These are phyloP conservation scores for Diaporthe nobilis DNA, from an alignment of 2,329 filamentous ascomycete species.

Conservation along the genomic window DNA sequence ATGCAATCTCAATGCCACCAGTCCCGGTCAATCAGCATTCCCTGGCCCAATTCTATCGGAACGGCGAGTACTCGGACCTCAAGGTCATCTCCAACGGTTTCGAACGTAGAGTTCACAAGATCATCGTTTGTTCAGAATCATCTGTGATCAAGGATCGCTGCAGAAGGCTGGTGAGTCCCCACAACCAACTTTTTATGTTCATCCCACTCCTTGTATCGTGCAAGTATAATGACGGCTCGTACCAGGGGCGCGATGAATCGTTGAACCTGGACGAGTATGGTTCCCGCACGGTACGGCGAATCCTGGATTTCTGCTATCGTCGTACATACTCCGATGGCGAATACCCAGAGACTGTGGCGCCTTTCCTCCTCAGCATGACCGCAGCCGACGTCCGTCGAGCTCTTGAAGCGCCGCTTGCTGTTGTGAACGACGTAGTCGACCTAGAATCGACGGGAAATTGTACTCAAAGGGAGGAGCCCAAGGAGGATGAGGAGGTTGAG, in stretches of 20 bases:
- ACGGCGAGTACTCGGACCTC: neutral
- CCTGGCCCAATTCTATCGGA: neutral
- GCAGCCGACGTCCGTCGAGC: neutral
- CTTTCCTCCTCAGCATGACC: neutral
- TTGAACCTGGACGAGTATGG: neutral
- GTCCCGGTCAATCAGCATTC: neutral
- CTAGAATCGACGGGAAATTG: neutral
- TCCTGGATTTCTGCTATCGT: slow-evolving; percentile 2
- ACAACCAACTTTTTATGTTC: too few species aligned
- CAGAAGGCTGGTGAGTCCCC: neutral
- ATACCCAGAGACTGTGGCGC: neutral
- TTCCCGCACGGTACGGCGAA: neutral
- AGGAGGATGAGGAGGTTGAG: neutral
- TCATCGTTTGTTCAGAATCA: neutral
- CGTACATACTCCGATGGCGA: neutral
- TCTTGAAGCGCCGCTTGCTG: neutral
- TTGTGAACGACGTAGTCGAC: neutral
- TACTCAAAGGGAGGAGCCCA: too few species aligned
- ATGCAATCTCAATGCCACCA: neutral
- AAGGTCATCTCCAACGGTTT: neutral
- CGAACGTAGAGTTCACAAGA: neutral
- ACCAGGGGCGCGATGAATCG: neutral
- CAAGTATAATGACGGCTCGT: neutral
- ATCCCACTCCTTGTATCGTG: accelerated
- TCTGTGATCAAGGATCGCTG: neutral